Evolutionary conservation across 192 early-diverging fungal species (phyloP), one percentile per base, ranked within the genome.

Genomic region (Pilaira anomala): DNA sequence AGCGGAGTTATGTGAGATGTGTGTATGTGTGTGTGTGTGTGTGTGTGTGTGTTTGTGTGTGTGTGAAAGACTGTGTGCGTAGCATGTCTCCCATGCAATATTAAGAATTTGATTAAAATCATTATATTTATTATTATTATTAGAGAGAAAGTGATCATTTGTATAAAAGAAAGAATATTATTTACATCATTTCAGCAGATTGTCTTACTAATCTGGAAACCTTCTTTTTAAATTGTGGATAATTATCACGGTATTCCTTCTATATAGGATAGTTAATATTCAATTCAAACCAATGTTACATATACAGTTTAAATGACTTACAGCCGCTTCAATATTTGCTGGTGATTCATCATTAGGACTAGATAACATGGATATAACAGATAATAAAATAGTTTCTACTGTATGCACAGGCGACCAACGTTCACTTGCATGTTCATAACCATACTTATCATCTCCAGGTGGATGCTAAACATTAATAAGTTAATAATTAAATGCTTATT

Each of bases 381-480:
- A 90, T 22, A 97, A 51, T 28, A 97, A 72, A 57, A 98, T 95
- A 11, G 92, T 90, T 74, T 97, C 93, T 30, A 97, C 93, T 2
- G 92, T 94, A 78, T 96, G 95, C 19, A 94, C 88, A n/a, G 96
- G 94, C 21, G 85, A 81, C 96, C 96, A 98, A 62, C 96, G 84
- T 71, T 98, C 96, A 39, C 79, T 79, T 3, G 93, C 85, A 51
- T 87, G 71, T 68, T 97, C 95, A 71, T 98, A 98, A 0, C 94
- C 94, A 63, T 81, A 95, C 65, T 85, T 83, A 76, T 98, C 96
- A 19, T 94, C 90, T n/a, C 86, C 91, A 18, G 88, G 83, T 29
- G 80, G 82, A 54, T 89, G 87, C 80, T 81, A 73, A 22, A 26
- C 14, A 3, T 42, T 11, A 19, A 29, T 36, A 22, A 39, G 25